Percentiles rank a stretch among this genome's conserved stretches.
Evolutionary conservation across 2,329 filamentous ascomycete species (phyloP).

Genomic region (Calonectria montana): DNA sequence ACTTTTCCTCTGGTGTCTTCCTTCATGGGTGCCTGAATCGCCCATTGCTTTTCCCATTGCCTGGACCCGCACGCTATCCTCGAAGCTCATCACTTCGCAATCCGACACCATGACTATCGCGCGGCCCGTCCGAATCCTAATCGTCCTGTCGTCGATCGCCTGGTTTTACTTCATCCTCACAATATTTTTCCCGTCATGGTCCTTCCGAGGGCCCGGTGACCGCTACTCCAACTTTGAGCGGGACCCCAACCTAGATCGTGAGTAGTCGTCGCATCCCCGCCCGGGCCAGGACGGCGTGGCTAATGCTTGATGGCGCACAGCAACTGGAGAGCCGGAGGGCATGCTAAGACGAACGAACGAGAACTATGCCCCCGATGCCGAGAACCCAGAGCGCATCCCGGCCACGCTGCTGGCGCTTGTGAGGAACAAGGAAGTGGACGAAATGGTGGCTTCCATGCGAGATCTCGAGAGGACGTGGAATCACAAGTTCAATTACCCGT

Average conservation of each 20-base stretch:
- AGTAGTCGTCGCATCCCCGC: constrained; percentile 46
- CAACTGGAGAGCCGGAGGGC: constrained; percentile 85
- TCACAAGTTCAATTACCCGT: constrained; percentile 98
- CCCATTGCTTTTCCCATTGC: not conserved
- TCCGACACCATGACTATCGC: constrained; percentile 79
- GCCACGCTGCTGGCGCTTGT: constrained; percentile 93
- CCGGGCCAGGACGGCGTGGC: constrained; percentile 10
- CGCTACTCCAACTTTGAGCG: constrained; percentile 70
- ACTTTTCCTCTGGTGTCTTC: not conserved
- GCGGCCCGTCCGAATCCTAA: constrained; percentile 84
- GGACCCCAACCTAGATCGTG: constrained; percentile 91
- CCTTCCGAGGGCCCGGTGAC: constrained; percentile 56
- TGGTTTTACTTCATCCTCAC: constrained; percentile 85
- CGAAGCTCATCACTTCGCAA: constrained; percentile 9
- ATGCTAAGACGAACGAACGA: constrained; percentile 78
- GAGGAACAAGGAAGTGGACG: constrained; percentile 87
- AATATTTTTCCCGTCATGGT: constrained; percentile 70
- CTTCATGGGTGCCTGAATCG: constrained; percentile 35
- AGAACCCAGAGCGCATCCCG: constrained; percentile 86
- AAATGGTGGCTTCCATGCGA: constrained; percentile 87
- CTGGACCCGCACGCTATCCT: constrained; percentile 7
- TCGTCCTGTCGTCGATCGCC: constrained; percentile 75
- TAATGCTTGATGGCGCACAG: constrained; percentile 58
- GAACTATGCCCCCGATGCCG: constrained; percentile 81
- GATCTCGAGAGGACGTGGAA: constrained; percentile 98